Base-by-base conservation (phyloP, 148 eudicot species). In the Fagopyrum esculentum region DNA sequence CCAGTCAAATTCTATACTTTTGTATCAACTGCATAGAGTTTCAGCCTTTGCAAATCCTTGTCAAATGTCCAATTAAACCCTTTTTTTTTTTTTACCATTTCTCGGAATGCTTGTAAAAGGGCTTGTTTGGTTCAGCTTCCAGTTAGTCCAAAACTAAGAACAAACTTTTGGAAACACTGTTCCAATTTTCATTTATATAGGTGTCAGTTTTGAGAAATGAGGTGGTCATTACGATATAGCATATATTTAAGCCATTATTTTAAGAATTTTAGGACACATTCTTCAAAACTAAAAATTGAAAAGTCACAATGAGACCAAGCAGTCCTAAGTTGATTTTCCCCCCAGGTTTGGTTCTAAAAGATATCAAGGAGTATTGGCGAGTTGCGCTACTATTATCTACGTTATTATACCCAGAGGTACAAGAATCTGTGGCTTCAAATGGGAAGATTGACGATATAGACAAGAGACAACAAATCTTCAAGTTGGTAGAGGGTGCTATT, bases 311-410 rank as follows among this genome's bases (percentile, higher is more conserved):
- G 40, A 35, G 40, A 35, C 40, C 40, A 35, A 35, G 3, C 40
- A 35, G 40, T 35, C 40, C 13, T 2, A 63, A 63, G 16, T 30
- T 63, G 16, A 10, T 29, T 66, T 66, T 66, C 30, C 71, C 51
- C 75, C 7, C 74, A 90, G 98, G 97, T 52, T 82, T 89, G 85
- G 82, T 95, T 74, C 86, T 95, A 71, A 86, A 92, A 77, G 97
- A 92, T 66, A 92, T 92, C 79, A 92, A 90, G 84, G 94, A 90
- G 64, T 89, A 87, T 75, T 95, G 99, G 99, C 87, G 85, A 48
- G 88, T 84, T 68, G 86, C 97, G 19, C 79, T 95, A 73, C 76
- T 92, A 81, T 82, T 86, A 48, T 85, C 97, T 43, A 77, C 88
- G 49, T 80, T 92, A 59, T 54, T 92, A 26, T 79, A 85, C 79